Conservation (phyloP, 257 asterid species). For the Pogostemon cablin region DNA sequence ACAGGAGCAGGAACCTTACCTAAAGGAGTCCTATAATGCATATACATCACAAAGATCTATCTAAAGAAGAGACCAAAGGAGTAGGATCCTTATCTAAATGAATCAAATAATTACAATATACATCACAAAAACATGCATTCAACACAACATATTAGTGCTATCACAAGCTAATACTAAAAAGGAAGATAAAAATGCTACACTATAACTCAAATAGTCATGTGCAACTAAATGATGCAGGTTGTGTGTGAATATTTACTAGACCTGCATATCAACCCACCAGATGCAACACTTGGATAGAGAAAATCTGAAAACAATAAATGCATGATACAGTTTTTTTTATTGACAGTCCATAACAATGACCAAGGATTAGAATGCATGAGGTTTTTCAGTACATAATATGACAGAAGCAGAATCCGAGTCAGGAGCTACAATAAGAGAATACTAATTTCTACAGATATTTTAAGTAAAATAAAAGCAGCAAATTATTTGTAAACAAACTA, state of each 20-base stretch:
- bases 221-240: constrained; percentile 12
- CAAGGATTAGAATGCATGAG: background rate
- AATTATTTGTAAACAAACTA: constrained; percentile 18
- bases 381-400: constrained; percentile 11
- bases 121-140: too few species aligned
- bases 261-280: constrained; percentile 15
- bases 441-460: background rate
- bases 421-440: constrained; percentile 7
- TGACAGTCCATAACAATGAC: constrained; percentile 6
- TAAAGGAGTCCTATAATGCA: constrained; percentile 7
- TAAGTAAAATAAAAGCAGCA: constrained; percentile 19
- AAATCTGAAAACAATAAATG: constrained; percentile 7
- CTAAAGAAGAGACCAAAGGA: too few species aligned
- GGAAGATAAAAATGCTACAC: constrained; percentile 1
- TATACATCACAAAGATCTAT: background rate
- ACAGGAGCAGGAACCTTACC: constrained; percentile 18
- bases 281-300: background rate
- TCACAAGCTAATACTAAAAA: constrained; percentile 18
- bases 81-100: too few species aligned
- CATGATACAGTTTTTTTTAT: background rate
- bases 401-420: constrained; percentile 13
- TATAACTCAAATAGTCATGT: constrained; percentile 1
- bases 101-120: too few species aligned
- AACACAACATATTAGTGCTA: background rate
- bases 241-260: constrained; percentile 10